Evolutionary conservation across 108 stramenopile species (phyloP).

Genomic region (Craspedostauros australis): DNA sequence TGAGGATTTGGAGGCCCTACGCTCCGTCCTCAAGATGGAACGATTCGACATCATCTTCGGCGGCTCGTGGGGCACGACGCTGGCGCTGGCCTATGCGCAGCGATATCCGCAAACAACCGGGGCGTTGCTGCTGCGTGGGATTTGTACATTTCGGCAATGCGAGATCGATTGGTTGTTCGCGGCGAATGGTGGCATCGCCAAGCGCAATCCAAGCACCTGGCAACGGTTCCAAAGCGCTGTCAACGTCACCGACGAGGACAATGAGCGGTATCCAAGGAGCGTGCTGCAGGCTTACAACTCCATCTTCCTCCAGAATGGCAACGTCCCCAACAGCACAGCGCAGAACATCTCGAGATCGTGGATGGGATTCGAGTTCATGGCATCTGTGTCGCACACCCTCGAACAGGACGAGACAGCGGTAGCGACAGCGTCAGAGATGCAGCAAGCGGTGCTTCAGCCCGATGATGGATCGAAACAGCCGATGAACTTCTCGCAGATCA

Average conservation of each 20-base stretch:
- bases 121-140: conserved; percentile 70
- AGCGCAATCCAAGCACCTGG: conserved; percentile 32
- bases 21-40: conserved; percentile 32
- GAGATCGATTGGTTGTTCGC: conserved; percentile 84
- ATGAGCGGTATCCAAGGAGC: background rate
- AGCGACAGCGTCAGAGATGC: too few species aligned
- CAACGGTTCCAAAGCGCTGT: conserved; percentile 31
- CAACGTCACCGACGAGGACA: background rate
- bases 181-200: conserved; percentile 7
- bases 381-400: too few species aligned
- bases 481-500: too few species aligned
- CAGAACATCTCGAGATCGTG: too few species aligned
- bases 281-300: background rate
- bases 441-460: too few species aligned
- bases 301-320: too few species aligned
- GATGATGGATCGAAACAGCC: too few species aligned
- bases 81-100: conserved; percentile 81
- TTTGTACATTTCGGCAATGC: conserved; percentile 57
- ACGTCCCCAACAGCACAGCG: too few species aligned
- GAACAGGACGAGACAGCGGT: too few species aligned
- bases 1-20: conserved; percentile 66
- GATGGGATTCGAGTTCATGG: too few species aligned
- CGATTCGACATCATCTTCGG: conserved; percentile 80
- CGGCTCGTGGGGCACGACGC: conserved; percentile 86
- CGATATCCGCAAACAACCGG: conserved; percentile 41